A percentile compares a stretch with the other conserved stretches of the same genome.
Conservation (phyloP, 2,329 filamentous ascomycete species). For the Xylariaceae sp. region DNA sequence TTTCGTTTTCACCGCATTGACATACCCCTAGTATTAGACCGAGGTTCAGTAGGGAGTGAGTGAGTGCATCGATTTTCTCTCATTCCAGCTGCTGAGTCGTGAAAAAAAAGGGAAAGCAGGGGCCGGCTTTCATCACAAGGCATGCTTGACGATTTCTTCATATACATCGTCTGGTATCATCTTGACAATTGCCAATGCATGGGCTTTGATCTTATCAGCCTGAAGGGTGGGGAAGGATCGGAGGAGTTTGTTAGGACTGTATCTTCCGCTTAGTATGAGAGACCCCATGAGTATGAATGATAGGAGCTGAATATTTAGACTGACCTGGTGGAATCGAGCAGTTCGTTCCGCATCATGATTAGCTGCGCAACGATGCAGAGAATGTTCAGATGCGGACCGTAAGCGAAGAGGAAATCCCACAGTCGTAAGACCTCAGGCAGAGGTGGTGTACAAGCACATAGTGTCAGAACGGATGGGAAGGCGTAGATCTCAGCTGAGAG, state of each 20-base stretch:
- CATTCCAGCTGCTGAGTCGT: not conserved
- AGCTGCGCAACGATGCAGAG: slow-evolving; percentile 95
- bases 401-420: slow-evolving; percentile 97
- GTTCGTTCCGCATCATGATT: slow-evolving; percentile 77
- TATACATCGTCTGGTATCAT: slow-evolving; percentile 91
- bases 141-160: slow-evolving; percentile 81
- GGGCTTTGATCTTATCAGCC: slow-evolving; percentile 74
- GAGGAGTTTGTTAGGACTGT: slow-evolving; percentile 86
- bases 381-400: slow-evolving; percentile 90
- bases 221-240: slow-evolving; percentile 80
- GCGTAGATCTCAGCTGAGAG: slow-evolving; percentile 93
- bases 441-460: slow-evolving; percentile 93
- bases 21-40: no score
- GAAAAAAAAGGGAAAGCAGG: not conserved
- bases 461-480: slow-evolving; percentile 88
- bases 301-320: slow-evolving; percentile 21
- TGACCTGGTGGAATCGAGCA: slow-evolving; percentile 79
- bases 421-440: slow-evolving; percentile 86
- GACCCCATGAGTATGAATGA: not conserved
- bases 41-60: no score
- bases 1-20: no score
- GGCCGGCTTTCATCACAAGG: slow-evolving; percentile 47
- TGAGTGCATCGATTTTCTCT: no score
- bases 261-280: slow-evolving; percentile 5
- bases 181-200: slow-evolving; percentile 79